Base-by-base conservation (phyloP, 345 rosid genomes). In the Brassica juncea region DNA sequence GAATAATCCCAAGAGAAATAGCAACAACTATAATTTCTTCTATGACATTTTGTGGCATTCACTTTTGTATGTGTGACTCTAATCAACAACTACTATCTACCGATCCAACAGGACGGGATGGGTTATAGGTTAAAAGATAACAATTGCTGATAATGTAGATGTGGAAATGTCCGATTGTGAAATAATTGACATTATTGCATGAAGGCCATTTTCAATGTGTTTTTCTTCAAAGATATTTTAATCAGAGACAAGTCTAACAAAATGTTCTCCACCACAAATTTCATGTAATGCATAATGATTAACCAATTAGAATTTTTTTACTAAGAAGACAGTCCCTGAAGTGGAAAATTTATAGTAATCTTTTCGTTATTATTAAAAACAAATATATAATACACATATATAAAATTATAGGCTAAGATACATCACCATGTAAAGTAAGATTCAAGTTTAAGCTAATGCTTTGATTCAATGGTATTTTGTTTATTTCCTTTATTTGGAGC, bases 361-460 rank as follows among this genome's bases (percentile, higher is more conserved):
- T 49, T 65, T 10, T 64, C 19, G n/a, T 6, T 25, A 61, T 66
- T 60, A 30, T 67, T n/a, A 19, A 6, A 15, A 65, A 5, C 8
- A 52, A 1, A 74, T 69, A 69, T 57, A 31, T 64, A 23, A 55
- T 57, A 70, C 30, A 70, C 6, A 54, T 75, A 54, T 75, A 75
- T 58, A 57, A 70, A 76, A 66, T 57, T 76, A 65, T 23, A 76
- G 72, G 73, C 67, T 66, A 81, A 77, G 80, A 77, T 77, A 72
- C 77, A 76, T 72, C 60, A 72, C 78, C 49, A 2, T 66, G 77
- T 76, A 76, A 77, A 72, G 84, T 82, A 82, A 77, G 81, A 82
- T 82, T 82, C 72, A 82, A 77, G 84, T 72, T 82, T 82, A 82
- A 82, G 84, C 72, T 82, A 82, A 77, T 72, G 77, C 64, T 55